phyloP scores from a whole-genome alignment of 2,329 filamentous ascomycete species.

The Hypoxylon sp. region DNA sequence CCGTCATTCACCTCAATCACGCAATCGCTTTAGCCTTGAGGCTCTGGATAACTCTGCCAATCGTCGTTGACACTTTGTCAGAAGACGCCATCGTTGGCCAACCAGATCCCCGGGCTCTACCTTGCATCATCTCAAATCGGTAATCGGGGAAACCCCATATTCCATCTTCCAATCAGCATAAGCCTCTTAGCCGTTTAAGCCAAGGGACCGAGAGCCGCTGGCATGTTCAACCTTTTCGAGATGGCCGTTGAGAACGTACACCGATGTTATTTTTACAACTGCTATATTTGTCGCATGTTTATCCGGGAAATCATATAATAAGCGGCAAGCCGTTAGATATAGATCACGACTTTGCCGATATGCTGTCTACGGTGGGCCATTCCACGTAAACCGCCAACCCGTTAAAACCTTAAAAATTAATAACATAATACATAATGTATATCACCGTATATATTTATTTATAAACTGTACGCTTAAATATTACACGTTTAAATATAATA shows the following conservation, averaged over 20 bases:
- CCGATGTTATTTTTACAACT: background rate
- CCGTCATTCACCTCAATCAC: conserved; percentile 48
- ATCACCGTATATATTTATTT: too few species aligned
- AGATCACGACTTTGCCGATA: conserved; percentile 11
- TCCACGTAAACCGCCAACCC: too few species aligned
- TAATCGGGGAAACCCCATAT: conserved; percentile 44
- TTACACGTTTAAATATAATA: too few species aligned
- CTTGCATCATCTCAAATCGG: conserved; percentile 48
- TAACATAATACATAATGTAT: too few species aligned
- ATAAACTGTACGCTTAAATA: too few species aligned
- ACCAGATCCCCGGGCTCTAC: conserved; percentile 34
- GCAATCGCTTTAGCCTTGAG: conserved; percentile 48
- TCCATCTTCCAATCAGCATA: conserved; percentile 30
- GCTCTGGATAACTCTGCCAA: conserved; percentile 43
- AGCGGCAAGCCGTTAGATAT: conserved; percentile 4
- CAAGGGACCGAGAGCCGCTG: conserved; percentile 45
- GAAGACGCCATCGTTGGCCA: conserved; percentile 45
- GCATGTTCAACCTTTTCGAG: conserved; percentile 2
- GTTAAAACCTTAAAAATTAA: too few species aligned
- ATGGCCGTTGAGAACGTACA: conserved; percentile 6
- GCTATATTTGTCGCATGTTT: background rate
- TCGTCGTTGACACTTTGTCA: conserved; percentile 48
- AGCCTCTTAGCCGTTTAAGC: conserved; percentile 42
- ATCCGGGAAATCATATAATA: background rate
- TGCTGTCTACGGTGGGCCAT: too few species aligned